Base-by-base conservation (phyloP, 495 filamentous ascomycete species). In the Tuber indicum region DNA sequence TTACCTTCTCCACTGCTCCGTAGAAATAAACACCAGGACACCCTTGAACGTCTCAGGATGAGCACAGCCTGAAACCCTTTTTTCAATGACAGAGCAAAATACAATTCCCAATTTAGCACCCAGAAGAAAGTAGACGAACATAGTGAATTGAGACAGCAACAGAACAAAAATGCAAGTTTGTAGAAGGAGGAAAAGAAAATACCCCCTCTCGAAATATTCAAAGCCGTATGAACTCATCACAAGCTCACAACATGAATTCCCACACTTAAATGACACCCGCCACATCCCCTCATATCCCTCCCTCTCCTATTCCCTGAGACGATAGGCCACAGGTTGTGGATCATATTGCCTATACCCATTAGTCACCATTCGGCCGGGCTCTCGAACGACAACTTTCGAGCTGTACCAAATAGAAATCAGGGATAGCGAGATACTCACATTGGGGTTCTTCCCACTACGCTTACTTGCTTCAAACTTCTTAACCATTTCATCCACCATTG, bases 401-500 rank as follows among this genome's bases (percentile, higher is more conserved):
- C 16, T 14, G 10, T 19, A 36, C 19, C 12, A 66, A 36, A 66
- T 36, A 36, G 58, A 36, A 66, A 66, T 7, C 58, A 8, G 16
- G 10, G 14, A 21, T 6, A 36, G 14, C 7, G 26, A 66, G 26
- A 66, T 36, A 36, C 58, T 66, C 19, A 66, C 58, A 66, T 66
- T 66, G 8, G 58, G 58, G 58, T 66, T 66, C 58, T 66, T 66
- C 58, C 58, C 58, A 36, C 58, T 66, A 19, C 14, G 58, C 26
- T 66, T 66, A 19, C 58, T 66, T 32, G 32, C 58, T 36, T 66
- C 58, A 66, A 66, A 66, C 26, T 66, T 66, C 58, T 36, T 66
- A 36, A 76, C 45, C 73, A 80, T 80, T 39, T 80, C 70, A 1
- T 80, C 74, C 32, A 80, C 71, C 44, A 80, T 80, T 21, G 78